Base-by-base conservation (phyloP, 139 green algal species). In the Trebouxia sp. region DNA sequence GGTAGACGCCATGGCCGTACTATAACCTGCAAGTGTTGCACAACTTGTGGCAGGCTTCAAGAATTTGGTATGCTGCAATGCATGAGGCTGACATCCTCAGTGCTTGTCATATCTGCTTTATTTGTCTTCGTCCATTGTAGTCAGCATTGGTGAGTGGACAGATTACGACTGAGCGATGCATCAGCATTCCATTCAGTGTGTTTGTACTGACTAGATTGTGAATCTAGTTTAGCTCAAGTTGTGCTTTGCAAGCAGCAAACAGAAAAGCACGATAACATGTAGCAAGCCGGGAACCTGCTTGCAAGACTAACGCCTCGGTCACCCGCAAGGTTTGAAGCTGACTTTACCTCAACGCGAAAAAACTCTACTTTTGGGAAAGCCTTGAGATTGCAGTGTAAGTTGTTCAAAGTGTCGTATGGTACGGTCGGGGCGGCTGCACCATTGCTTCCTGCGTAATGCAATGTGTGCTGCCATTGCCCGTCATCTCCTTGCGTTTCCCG, bases 1-100 rank as follows among this genome's bases (percentile, higher is more conserved):
- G 79, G 43, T 38, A 95, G 67, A 26, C 93, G 87, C 93, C 93
- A 97, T 1, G 93, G 93, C 0, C 93, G 84, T 10, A 97, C 82
- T 26, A 97, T 92, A 30, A 89, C 91, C 87, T 93, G 83, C 66
- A 32, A 32, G n/a, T n/a, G n/a, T n/a, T 26, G 35, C 37, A 10
- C 1, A 43, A 50, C 35, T 43, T 48, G 30, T 32, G 9, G 10
- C 3, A 3, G 9, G 28, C 2, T 45, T 3, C 32, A 48, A 9
- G 28, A 5, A 20, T 48, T 9, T 28, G 12, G 26, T 20, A 12
- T 6, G 22, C 2, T 14, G 38, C 32, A 9, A 22, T 26, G 30
- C 11, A 3, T 51, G 32, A 50, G 30, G 35, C 28, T 17, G 10
- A 76, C 6, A 17, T 22, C 12, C n/a, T 35, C 58, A n/a, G n/a